phyloP scores from a whole-genome alignment of 139 green algal genomes.

The Asterochloris erici region DNA sequence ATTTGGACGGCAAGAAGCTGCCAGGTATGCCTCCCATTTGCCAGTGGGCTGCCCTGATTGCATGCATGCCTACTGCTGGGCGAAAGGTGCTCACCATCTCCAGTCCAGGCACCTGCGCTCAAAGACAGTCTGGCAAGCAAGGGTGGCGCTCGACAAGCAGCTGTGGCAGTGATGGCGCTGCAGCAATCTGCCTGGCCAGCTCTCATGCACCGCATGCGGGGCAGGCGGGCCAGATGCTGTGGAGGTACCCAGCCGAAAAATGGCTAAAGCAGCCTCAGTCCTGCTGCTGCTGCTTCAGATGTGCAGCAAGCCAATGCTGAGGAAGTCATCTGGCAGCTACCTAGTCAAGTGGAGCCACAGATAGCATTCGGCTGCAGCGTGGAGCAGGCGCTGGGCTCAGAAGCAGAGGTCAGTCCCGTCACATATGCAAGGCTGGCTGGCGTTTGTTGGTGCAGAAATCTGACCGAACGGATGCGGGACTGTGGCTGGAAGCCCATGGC shows the following conservation, averaged over 20 bases:
- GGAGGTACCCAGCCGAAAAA: background rate
- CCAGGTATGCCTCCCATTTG: constrained; percentile 12
- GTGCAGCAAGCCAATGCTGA: constrained; percentile 1
- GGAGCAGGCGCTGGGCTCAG: background rate
- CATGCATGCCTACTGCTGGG: background rate
- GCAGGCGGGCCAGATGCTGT: background rate
- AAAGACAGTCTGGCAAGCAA: background rate
- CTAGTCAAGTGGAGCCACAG: background rate
- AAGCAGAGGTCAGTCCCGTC: background rate
- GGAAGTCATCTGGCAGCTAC: background rate
- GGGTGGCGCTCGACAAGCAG: constrained; percentile 1
- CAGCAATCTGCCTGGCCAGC: background rate
- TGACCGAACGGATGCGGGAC: background rate
- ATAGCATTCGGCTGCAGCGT: constrained; percentile 1
- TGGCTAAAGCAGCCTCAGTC: background rate
- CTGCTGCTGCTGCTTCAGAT: background rate
- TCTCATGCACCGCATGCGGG: background rate
- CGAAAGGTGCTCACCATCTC: background rate
- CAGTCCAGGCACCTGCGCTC: background rate
- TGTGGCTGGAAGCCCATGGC: background rate
- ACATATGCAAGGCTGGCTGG: background rate
- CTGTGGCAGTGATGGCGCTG: too few relatives aligned
- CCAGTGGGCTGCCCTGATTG: background rate
- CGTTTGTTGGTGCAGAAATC: background rate
- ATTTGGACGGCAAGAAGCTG: constrained; percentile 12